Evolutionary conservation across 2,329 filamentous ascomycete genomes (phyloP).

Genomic region (Albophoma yamanashiensis): DNA sequence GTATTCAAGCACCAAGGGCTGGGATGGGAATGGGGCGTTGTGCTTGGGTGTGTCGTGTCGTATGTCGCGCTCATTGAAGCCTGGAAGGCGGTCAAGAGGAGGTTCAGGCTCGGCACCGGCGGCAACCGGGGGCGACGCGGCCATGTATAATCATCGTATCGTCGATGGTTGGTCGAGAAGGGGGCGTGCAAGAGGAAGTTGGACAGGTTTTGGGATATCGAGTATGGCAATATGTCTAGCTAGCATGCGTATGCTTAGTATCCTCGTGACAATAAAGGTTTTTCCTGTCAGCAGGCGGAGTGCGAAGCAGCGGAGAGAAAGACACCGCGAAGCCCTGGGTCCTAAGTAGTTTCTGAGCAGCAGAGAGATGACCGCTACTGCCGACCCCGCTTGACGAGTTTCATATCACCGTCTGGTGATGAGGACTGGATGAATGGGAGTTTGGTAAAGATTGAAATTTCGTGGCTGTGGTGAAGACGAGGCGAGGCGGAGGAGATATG

Average conservation of each 20-base stretch:
- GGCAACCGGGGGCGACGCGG: background rate
- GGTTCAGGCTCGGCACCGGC: conserved; percentile 24
- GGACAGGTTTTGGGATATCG: background rate
- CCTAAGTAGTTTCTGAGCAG: too few relatives aligned
- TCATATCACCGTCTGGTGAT: background rate
- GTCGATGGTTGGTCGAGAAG: background rate
- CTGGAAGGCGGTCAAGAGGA: conserved; percentile 60
- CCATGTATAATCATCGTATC: background rate
- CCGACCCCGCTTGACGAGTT: background rate
- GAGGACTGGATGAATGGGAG: too few relatives aligned
- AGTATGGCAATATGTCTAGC: conserved; percentile 11
- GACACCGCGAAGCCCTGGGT: background rate
- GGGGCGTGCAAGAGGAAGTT: background rate
- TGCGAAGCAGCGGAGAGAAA: background rate
- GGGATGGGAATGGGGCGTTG: conserved; percentile 63
- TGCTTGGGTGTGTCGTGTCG: conserved; percentile 43
- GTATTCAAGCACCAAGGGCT: conserved; percentile 63
- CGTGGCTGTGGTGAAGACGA: too few relatives aligned
- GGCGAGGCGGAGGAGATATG: too few relatives aligned
- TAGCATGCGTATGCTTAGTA: conserved; percentile 15
- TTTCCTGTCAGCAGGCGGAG: conserved; percentile 10
- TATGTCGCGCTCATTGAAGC: conserved; percentile 55
- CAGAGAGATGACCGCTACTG: background rate
- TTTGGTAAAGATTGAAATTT: too few relatives aligned
- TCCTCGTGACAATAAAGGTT: conserved; percentile 14